Conservation (phyloP, 306 rosid genomes). For the Casuarina equisetifolia region DNA sequence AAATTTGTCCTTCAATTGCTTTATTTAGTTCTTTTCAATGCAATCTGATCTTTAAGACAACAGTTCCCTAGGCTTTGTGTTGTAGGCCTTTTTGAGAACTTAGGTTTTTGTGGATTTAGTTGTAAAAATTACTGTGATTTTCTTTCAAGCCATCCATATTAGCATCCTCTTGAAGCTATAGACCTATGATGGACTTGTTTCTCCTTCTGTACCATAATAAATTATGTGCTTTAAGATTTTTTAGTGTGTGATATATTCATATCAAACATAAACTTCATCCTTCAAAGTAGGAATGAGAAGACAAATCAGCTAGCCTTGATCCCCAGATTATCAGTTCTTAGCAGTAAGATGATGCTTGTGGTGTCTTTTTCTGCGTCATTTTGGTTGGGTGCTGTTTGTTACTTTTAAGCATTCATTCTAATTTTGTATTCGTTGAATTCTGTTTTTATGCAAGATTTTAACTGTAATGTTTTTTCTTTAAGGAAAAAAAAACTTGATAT, state of each 20-base stretch:
- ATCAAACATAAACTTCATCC: not conserved
- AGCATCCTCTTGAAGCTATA: not conserved
- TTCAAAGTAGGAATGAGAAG: not conserved
- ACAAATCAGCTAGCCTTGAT: not conserved
- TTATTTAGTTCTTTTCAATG: not conserved
- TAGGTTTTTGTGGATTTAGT: not conserved
- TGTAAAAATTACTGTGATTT: not conserved
- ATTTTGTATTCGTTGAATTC: too few species aligned
- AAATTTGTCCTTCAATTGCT: too few species aligned
- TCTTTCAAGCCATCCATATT: not conserved
- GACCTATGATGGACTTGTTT: not conserved
- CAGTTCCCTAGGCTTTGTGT: not conserved
- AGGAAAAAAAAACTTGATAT: too few species aligned
- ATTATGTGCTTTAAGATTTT: not conserved
- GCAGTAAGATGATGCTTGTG: not conserved
- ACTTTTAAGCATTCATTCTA: too few species aligned
- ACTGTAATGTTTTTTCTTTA: too few species aligned
- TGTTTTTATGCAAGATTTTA: too few species aligned
- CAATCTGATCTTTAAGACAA: not conserved
- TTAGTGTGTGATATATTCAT: not conserved
- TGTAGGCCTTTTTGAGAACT: slow-evolving; percentile 3
- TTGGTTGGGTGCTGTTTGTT: too few species aligned
- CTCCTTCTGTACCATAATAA: not conserved
- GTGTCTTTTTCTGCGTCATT: not conserved
- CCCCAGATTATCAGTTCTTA: not conserved